phyloP scores from a whole-genome alignment of 1,284 basidiomycete genomes.

The Sporisorium exsertum region DNA sequence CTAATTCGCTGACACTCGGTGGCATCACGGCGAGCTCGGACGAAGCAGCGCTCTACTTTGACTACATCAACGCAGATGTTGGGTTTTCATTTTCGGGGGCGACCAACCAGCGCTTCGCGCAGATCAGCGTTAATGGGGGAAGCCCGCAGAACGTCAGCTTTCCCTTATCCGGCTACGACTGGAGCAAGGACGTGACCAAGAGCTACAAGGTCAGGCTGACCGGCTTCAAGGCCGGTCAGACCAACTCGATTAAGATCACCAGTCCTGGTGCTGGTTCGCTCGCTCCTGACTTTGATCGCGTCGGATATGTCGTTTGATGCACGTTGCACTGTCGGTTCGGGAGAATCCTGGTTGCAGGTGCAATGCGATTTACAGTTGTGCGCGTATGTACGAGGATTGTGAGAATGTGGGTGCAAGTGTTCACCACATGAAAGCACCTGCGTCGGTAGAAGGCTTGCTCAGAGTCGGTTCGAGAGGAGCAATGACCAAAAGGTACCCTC shows the following conservation, averaged over 20 bases:
- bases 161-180: constrained; percentile 48
- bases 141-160: constrained; percentile 39
- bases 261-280: constrained; percentile 18
- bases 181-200: constrained; percentile 39
- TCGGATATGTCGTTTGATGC: constrained; percentile 26
- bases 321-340: background rate
- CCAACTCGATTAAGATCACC: constrained; percentile 40
- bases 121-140: constrained; percentile 48
- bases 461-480: constrained; percentile 5
- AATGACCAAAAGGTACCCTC: constrained; percentile 15
- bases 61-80: constrained; percentile 54
- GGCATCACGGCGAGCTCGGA: constrained; percentile 21
- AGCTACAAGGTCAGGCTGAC: constrained; percentile 42
- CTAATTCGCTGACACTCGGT: constrained; percentile 28
- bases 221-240: constrained; percentile 31
- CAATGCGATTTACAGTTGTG: background rate
- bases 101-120: constrained; percentile 31
- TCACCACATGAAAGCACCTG: constrained; percentile 19
- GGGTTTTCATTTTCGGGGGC: constrained; percentile 29
- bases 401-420: background rate
- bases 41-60: constrained; percentile 40
- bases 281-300: constrained; percentile 47
- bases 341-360: background rate
- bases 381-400: background rate
- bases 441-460: background rate